Evolutionary conservation across 441 rosid genomes (phyloP).

Genomic region (Biscutella laevigata): DNA sequence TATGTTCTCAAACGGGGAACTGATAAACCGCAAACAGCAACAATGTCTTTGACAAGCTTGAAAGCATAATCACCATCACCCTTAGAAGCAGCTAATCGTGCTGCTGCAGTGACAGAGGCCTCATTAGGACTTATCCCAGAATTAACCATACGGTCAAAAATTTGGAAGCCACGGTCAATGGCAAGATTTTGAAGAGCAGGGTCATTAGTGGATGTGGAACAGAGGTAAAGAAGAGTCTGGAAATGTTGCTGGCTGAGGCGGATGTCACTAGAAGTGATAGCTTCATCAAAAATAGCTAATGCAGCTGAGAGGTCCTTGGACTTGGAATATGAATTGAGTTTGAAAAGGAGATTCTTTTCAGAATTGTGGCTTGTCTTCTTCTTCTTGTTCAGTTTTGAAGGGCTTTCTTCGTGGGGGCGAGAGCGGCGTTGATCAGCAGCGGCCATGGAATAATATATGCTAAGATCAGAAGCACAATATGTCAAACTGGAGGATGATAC

Average conservation of each 20-base stretch:
- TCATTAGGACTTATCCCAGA: conserved; percentile 47
- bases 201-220: conserved; percentile 36
- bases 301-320: conserved; percentile 51
- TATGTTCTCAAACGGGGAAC: conserved; percentile 60
- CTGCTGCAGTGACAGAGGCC: conserved; percentile 54
- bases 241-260: conserved; percentile 44
- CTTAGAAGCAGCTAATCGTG: conserved; percentile 55
- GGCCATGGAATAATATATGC: conserved; percentile 3
- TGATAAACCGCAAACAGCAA: conserved; percentile 19
- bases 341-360: conserved; percentile 36
- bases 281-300: conserved; percentile 41
- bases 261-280: conserved; percentile 21
- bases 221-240: conserved; percentile 58
- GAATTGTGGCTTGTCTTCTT: conserved; percentile 33
- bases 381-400: conserved; percentile 32
- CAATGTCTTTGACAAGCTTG: conserved; percentile 41
- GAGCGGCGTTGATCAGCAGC: conserved; percentile 13
- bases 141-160: conserved; percentile 47
- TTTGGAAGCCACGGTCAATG: conserved; percentile 37
- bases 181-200: conserved; percentile 35
- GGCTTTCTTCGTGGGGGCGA: conserved; percentile 1
- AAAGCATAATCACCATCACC: conserved; percentile 73
- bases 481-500: background rate
- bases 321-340: conserved; percentile 47
- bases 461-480: no score